These are phyloP conservation scores for Liquidambar formosana DNA, from an alignment of 164 flowering plant species.

Conservation along the genomic window DNA sequence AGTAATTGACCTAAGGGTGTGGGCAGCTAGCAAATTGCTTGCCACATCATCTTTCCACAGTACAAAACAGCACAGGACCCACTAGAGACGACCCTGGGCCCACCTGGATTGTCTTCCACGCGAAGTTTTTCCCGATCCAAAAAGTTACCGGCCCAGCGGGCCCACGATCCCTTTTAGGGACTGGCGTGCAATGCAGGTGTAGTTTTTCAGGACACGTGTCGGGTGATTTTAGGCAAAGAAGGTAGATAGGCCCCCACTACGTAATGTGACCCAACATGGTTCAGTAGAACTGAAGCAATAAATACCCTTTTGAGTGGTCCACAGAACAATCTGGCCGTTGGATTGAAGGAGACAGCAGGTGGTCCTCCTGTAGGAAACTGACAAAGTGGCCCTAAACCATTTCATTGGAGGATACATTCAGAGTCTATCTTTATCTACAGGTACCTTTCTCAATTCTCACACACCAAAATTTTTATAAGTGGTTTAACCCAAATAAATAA, in stretches of 20 bases:
- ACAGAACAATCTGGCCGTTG: not conserved
- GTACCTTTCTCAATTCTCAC: not conserved
- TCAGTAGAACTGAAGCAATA: not conserved
- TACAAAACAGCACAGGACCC: no score
- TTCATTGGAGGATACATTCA: no score
- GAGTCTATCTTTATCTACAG: no score
- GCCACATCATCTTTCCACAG: no score
- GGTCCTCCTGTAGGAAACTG: not conserved
- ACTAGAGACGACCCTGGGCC: not conserved
- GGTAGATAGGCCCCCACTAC: no score
- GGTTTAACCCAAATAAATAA: no score
- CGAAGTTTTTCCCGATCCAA: constrained; percentile 10
- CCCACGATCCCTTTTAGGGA: not conserved
- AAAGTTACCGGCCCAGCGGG: not conserved
- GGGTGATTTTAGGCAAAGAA: not conserved
- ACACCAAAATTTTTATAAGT: not conserved
- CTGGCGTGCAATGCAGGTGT: constrained; percentile 3
- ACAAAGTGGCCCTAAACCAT: not conserved
- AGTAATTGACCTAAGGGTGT: no score
- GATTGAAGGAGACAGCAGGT: not conserved
- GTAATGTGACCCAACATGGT: no score
- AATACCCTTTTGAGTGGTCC: not conserved
- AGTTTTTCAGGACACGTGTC: not conserved
- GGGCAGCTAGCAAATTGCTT: no score
- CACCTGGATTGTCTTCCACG: constrained; percentile 28